Conservation (phyloP, 2,329 filamentous ascomycete genomes). For the Nemania abortiva region DNA sequence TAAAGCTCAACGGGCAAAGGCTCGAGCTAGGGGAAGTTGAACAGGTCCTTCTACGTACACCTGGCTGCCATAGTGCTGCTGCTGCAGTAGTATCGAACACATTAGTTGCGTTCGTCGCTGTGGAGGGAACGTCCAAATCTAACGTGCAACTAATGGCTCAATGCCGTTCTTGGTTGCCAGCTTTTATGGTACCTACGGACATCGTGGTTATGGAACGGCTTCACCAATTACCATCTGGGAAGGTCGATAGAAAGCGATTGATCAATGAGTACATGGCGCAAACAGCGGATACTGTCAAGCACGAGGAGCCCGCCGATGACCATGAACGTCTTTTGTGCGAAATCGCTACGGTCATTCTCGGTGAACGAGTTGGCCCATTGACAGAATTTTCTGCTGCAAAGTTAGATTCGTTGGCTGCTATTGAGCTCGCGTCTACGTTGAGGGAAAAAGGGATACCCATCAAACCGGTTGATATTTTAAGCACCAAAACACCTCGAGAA, state of each 20-base stretch:
- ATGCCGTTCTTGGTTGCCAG: conserved; percentile 81
- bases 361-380: conserved; percentile 44
- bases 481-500: conserved; percentile 59
- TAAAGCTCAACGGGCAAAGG: conserved; percentile 87
- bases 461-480: conserved; percentile 72
- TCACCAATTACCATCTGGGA: conserved; percentile 84
- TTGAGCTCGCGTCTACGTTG: conserved; percentile 71
- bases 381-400: conserved; percentile 52
- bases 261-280: conserved; percentile 62
- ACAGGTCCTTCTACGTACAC: conserved; percentile 71
- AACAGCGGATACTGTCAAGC: background rate
- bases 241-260: conserved; percentile 78
- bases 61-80: conserved; percentile 73
- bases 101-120: conserved; percentile 80
- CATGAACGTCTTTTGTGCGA: conserved; percentile 53
- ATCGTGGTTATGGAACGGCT: conserved; percentile 73
- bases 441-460: conserved; percentile 67
- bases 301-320: conserved; percentile 48
- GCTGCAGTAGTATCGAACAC: conserved; percentile 75
- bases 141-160: conserved; percentile 63
- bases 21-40: conserved; percentile 85
- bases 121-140: conserved; percentile 56
- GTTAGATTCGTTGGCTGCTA: conserved; percentile 58
- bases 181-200: conserved; percentile 85
- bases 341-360: conserved; percentile 48